Base-by-base conservation (phyloP, 1,284 basidiomycete genomes). In the Earliella scabrosa region DNA sequence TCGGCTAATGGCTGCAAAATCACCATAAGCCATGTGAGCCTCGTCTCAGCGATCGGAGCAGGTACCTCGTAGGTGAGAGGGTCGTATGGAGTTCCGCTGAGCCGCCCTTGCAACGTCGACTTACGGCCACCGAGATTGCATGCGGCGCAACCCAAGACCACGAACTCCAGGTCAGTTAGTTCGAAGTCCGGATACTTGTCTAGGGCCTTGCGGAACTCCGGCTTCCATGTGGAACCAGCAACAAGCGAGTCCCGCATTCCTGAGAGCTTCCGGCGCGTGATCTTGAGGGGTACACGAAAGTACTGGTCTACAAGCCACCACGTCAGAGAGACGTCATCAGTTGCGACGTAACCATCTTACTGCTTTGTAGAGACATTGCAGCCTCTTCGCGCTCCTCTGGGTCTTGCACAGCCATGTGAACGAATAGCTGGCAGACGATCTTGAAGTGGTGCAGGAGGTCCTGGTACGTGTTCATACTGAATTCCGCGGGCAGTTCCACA, bases 341-440 rank as follows among this genome's bases (percentile, higher is more conserved):
- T 18, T 11, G 36, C 10, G n/a, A 45, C 29, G 11, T 34, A 29
- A n/a, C n/a, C 18, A 43, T 68, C 75, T 38, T 56, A 88, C 90
- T 76, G 69, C 78, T 76, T 48, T 88, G 66, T 40, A 75, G 77
- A 34, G 75, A 68, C 56, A 81, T 68, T 79, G 88, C 83, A 63
- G 83, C 87, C 5, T 73, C 65, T 45, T 73, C 75, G 14, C 90
- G 77, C 44, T 85, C 75, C 7, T 68, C 69, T n/a, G 75, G 68
- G 7, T 82, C 77, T 23, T 76, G 80, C 29, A 92, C 84, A 20
- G 88, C 88, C 38, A 95, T 75, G 62, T 94, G 87, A 3, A 94
- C 87, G 63, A 93, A 88, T 39, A 94, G 82, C 66, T 95, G 93
- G 63, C 91, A 93, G 29, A 95, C 81, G 45, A 91, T 87, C 72